These are phyloP conservation scores for Parietichytrium sp. DNA, from an alignment of 108 stramenopile genomes.

Conservation along the genomic window DNA sequence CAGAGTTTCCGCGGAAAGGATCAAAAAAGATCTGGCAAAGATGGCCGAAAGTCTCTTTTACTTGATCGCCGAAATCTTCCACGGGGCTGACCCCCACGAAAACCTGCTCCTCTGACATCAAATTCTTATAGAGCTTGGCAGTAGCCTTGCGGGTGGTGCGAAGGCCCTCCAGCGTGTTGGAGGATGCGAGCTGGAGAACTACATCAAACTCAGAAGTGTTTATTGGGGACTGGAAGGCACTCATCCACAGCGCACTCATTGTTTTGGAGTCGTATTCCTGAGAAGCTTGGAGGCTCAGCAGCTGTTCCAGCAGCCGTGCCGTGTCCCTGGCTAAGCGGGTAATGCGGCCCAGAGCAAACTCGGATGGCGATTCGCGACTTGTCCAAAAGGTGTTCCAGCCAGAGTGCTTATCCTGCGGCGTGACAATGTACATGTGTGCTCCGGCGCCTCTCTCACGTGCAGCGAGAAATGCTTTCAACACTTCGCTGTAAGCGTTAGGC, in stretches of 20 bases:
- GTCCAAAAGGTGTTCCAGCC: background rate
- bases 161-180: background rate
- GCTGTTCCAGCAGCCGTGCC: conserved; percentile 13
- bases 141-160: background rate
- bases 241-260: background rate
- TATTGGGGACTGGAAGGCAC: background rate
- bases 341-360: background rate
- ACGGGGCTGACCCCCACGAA: conserved; percentile 6
- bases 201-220: background rate
- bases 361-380: background rate
- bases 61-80: background rate
- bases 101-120: background rate
- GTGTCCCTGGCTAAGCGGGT: background rate
- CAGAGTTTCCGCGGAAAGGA: background rate
- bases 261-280: background rate
- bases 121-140: conserved; percentile 30
- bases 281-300: background rate
- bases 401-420: background rate
- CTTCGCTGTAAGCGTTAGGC: background rate
- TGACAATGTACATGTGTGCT: conserved; percentile 18
- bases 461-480: background rate
- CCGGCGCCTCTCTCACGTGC: conserved; percentile 10
- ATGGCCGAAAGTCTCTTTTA: background rate
- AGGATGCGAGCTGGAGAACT: background rate
- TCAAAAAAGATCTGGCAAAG: background rate